Conservation (phyloP, 2,329 filamentous ascomycete species). For the Aspergillus ochraceus region DNA sequence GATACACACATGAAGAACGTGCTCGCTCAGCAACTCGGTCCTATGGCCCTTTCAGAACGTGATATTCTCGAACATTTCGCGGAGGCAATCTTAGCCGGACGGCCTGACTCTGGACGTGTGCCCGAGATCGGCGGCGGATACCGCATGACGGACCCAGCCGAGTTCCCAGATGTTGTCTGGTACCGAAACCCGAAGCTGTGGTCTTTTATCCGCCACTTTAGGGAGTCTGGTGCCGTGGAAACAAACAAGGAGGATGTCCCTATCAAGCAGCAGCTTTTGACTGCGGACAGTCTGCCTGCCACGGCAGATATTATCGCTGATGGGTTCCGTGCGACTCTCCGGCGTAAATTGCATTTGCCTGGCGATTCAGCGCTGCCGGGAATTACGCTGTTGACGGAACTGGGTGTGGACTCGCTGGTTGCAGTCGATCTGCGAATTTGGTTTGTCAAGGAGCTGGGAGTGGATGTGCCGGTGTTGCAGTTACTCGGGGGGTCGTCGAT, state of each 20-base stretch:
- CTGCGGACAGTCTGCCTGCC: background rate
- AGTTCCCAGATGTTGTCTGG: conserved; percentile 30
- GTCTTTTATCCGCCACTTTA: conserved; percentile 25
- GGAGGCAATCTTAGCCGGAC: conserved; percentile 50
- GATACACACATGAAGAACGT: background rate
- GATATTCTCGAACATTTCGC: conserved; percentile 55
- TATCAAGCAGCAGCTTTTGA: background rate
- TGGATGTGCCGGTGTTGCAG: conserved; percentile 51
- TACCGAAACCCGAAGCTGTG: conserved; percentile 47
- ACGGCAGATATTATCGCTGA: conserved; percentile 5
- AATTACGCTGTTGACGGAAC: conserved; percentile 23
- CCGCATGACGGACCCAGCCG: conserved; percentile 2
- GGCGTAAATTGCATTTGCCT: conserved; percentile 4
- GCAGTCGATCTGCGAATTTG: conserved; percentile 48
- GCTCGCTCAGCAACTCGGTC: background rate
- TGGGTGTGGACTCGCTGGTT: conserved; percentile 41
- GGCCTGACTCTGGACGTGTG: conserved; percentile 23
- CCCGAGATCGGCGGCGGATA: conserved; percentile 23
- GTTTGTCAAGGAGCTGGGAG: conserved; percentile 48
- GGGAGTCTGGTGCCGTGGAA: background rate
- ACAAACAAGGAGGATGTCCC: background rate
- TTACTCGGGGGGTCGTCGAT: conserved; percentile 40
- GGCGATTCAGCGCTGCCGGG: background rate
- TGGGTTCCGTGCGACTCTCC: conserved; percentile 5
- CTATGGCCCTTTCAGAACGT: conserved; percentile 46